phyloP scores from a whole-genome alignment of 2,329 filamentous ascomycete species.

The Claviceps pusilla region DNA sequence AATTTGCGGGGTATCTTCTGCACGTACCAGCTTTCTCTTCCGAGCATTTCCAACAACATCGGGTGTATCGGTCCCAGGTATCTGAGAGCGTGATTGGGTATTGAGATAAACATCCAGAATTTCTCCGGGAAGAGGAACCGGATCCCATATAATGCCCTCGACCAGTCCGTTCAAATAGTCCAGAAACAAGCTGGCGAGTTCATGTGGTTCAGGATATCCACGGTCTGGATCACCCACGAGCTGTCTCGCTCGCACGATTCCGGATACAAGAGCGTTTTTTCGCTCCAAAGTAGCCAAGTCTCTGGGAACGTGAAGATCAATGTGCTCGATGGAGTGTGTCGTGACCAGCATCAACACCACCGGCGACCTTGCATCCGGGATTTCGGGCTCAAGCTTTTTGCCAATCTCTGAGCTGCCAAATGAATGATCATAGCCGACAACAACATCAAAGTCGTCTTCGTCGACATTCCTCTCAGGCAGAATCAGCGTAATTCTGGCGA shows the following conservation, averaged over 20 bases:
- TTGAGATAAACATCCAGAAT: slow-evolving; percentile 33
- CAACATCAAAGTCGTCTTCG: slow-evolving; percentile 29
- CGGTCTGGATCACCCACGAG: slow-evolving; percentile 27
- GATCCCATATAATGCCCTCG: slow-evolving; percentile 29
- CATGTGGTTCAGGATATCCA: slow-evolving; percentile 27
- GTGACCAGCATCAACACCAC: slow-evolving; percentile 35
- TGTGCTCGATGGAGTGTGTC: slow-evolving; percentile 40
- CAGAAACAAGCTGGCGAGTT: slow-evolving; percentile 32
- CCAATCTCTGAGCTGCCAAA: slow-evolving; percentile 23
- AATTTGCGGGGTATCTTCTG: not conserved
- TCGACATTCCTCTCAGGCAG: slow-evolving; percentile 25
- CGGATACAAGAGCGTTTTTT: slow-evolving; percentile 29
- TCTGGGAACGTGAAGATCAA: slow-evolving; percentile 29
- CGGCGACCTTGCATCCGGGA: slow-evolving; percentile 16
- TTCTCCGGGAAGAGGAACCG: slow-evolving; percentile 30
- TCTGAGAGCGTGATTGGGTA: slow-evolving; percentile 23
- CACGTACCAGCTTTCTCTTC: slow-evolving; percentile 35
- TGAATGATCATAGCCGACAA: slow-evolving; percentile 39
- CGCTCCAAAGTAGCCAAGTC: slow-evolving; percentile 26
- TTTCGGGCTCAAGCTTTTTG: slow-evolving; percentile 3
- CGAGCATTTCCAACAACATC: slow-evolving; percentile 17
- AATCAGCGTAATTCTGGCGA: slow-evolving; percentile 27
- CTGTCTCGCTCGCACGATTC: slow-evolving; percentile 20
- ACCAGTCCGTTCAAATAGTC: slow-evolving; percentile 26
- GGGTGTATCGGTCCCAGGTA: slow-evolving; percentile 6